Conservation (phyloP, 2,329 filamentous ascomycete species). For the Aspergillus sp. region DNA sequence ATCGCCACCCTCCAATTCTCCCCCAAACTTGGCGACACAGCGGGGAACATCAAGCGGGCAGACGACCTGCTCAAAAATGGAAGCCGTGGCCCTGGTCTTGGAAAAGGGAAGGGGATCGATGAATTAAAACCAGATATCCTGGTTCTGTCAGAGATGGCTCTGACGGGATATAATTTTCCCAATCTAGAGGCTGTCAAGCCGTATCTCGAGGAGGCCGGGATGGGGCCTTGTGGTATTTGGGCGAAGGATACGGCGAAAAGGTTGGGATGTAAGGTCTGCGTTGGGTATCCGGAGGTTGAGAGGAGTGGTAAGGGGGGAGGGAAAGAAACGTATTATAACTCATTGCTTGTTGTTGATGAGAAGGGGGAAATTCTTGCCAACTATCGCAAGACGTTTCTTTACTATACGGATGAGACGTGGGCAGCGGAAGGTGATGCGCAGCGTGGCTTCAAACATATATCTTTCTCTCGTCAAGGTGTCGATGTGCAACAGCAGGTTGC, state of each 20-base stretch:
- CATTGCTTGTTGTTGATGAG: constrained; percentile 52
- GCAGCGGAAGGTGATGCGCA: constrained; percentile 45
- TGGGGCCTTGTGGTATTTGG: constrained; percentile 52
- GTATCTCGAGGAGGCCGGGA: constrained; percentile 52
- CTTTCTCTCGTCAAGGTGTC: constrained; percentile 7
- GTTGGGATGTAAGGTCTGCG: constrained; percentile 54
- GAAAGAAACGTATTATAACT: constrained; percentile 48
- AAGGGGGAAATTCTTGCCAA: constrained; percentile 49
- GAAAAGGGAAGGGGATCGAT: constrained; percentile 14
- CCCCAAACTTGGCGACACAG: constrained; percentile 37
- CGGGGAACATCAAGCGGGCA: constrained; percentile 40
- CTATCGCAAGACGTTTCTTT: constrained; percentile 60
- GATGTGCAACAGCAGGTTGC: constrained; percentile 20
- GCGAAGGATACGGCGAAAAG: constrained; percentile 49
- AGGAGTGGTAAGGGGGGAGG: constrained; percentile 1
- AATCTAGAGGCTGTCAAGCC: constrained; percentile 51
- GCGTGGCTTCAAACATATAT: constrained; percentile 24
- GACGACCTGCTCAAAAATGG: constrained; percentile 36
- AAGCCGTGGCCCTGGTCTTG: constrained; percentile 2
- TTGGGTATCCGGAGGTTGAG: constrained; percentile 55
- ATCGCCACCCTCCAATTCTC: constrained; percentile 44
- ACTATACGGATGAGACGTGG: constrained; percentile 62
- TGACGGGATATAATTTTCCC: constrained; percentile 60
- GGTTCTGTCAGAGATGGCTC: constrained; percentile 56
- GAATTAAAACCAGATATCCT: constrained; percentile 46